Percentiles rank a stretch among this genome's conserved stretches.
phyloP scores from a whole-genome alignment of 768 basidiomycete species.

The Clitopilus hobsonii region DNA sequence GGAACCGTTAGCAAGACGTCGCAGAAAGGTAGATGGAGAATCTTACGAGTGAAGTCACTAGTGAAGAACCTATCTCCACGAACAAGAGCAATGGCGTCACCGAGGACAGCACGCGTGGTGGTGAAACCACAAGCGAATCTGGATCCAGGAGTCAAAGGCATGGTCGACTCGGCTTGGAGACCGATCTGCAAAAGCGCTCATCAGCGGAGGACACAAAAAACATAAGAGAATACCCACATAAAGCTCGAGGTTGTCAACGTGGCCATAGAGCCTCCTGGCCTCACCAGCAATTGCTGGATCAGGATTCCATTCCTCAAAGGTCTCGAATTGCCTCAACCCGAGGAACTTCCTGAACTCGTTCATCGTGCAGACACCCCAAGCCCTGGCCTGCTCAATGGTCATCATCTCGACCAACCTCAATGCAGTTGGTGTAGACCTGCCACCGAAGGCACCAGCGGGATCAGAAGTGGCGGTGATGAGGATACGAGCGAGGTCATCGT shows the following conservation, averaged over 20 bases:
- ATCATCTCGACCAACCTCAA: conserved; percentile 51
- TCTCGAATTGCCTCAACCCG: conserved; percentile 37
- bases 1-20: not conserved
- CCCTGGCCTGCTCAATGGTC: conserved; percentile 48
- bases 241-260: conserved; percentile 29
- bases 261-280: conserved; percentile 26
- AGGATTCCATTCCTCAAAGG: conserved; percentile 53
- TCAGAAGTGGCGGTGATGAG: conserved; percentile 40
- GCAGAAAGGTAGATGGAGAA: not conserved
- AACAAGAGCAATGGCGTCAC: conserved; percentile 48
- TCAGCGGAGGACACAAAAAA: not conserved
- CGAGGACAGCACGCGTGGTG: conserved; percentile 44
- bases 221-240: conserved; percentile 16
- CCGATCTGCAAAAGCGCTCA: conserved; percentile 14
- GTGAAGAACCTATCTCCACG: conserved; percentile 53
- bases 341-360: conserved; percentile 53
- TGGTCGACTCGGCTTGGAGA: conserved; percentile 27
- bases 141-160: conserved; percentile 23
- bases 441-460: conserved; percentile 43
- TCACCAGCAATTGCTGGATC: conserved; percentile 37
- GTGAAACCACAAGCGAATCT: conserved; percentile 26
- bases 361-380: conserved; percentile 54
- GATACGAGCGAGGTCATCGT: conserved; percentile 45
- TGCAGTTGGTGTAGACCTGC: conserved; percentile 40
- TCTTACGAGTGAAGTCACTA: conserved; percentile 44